Conservation (phyloP, 2,329 filamentous ascomycete species). For the Whalleya microplaca region DNA sequence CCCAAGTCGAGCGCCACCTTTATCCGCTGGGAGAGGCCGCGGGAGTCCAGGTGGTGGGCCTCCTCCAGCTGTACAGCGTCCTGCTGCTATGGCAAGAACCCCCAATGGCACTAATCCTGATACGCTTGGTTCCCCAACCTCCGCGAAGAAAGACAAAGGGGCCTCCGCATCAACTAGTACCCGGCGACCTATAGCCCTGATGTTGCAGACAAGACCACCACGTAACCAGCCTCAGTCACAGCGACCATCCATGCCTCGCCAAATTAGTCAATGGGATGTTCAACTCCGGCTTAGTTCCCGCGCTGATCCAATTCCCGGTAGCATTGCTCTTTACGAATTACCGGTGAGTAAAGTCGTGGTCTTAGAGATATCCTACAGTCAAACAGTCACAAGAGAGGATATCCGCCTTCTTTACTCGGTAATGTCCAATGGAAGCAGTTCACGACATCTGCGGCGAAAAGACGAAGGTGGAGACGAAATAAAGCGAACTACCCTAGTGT, state of each 20-base stretch:
- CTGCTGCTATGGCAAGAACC: too few relatives aligned
- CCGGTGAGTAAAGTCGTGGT: conserved; percentile 6
- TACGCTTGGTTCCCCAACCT: too few relatives aligned
- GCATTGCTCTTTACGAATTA: conserved; percentile 18
- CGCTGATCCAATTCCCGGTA: background rate
- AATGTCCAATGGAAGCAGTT: conserved; percentile 7
- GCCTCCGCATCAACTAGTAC: too few relatives aligned
- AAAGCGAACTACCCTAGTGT: conserved; percentile 1
- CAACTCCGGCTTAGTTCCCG: background rate
- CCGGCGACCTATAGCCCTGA: too few relatives aligned
- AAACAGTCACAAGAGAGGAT: conserved; percentile 19
- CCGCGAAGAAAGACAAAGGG: too few relatives aligned
- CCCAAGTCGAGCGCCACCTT: too few relatives aligned
- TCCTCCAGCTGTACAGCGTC: too few relatives aligned
- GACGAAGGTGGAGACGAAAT: background rate
- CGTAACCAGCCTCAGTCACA: too few relatives aligned
- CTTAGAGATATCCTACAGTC: conserved; percentile 19
- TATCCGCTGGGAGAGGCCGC: too few relatives aligned
- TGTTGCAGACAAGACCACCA: too few relatives aligned
- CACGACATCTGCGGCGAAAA: conserved; percentile 12
- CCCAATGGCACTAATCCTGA: too few relatives aligned
- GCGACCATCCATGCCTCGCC: background rate
- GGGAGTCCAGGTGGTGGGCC: too few relatives aligned
- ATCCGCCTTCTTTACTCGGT: conserved; percentile 16
- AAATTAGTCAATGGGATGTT: background rate